Base-by-base conservation (phyloP, 768 basidiomycete species). In the Termitomyces sp. region DNA sequence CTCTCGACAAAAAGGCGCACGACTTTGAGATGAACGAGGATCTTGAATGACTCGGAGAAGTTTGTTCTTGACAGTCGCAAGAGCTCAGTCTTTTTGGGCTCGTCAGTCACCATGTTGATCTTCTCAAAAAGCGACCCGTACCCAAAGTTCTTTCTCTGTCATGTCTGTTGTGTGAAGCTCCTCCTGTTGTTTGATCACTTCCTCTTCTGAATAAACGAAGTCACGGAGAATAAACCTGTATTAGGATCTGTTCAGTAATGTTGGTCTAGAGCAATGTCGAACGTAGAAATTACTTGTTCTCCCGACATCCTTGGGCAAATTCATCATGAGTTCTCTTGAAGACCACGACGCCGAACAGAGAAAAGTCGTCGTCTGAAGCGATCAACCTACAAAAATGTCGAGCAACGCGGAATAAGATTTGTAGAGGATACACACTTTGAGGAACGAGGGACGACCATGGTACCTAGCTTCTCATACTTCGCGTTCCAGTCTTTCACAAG, bases 111-210 rank as follows among this genome's bases (percentile, higher is more conserved):
- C 14, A 34, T 35, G 12, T 28, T 43, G 7, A n/a, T 19, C 35
- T 3, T 37, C 43, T 28, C 11, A 38, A 3, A 21, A 7, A 42
- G 45, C n/a, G n/a, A 70, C 5, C 34, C 85, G 61, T 65, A 96
- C 95, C 97, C 97, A 98, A 47, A 97, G 85, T 65, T 99, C 96
- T 71, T 90, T 93, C 78, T 98, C 97, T 28, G 93, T 91, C 7
- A 80, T 77, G 60, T 87, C 85, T 2, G 93, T 84, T n/a, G 76
- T 76, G 32, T 85, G 82, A 12, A 97, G 73, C 49, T 96, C 96
- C 67, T 90, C 81, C 61, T 78, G 79, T 66, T 96, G 90, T 70
- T 87, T 92, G 57, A 77, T 77, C 28, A 94, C 74, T 56, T 87
- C 86, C 42, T 86, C 86, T 66, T 92, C 88, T 22, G 94, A 91